Base-by-base conservation (phyloP, 768 basidiomycete species). In the Suillus plorans region DNA sequence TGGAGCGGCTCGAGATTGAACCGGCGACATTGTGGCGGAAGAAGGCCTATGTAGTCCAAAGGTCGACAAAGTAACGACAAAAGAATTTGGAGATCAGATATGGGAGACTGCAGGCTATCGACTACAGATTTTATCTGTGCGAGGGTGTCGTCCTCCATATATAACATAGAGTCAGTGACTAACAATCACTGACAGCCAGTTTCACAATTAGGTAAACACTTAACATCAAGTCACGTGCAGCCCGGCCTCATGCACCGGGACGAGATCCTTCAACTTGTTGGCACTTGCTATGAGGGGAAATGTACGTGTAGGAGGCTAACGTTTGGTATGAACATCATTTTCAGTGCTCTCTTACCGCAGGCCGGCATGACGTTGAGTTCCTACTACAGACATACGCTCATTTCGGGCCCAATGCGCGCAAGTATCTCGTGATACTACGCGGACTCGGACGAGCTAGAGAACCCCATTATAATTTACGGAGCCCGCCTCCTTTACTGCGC, bases 41-140 rank as follows among this genome's bases (percentile, higher is more conserved):
- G 80, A 34, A 93, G 78, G 41, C 80, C 80, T 8, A 88, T 76
- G 34, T 70, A 74, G 67, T 83, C 84, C 18, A 94, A 84, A 20
- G 91, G 90, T 14, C 80, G 75, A 56, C 79, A 76, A 61, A 93
- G 80, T 36, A 91, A 82, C 8, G 77, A 65, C 14, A 91, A 80
- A 4, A 93, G 79, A 9, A 80, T 79, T 20, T 80, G 68, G 25
- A 87, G 62, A 63, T 89, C 83, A 14, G 80, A 67, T 50, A 90
- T 70, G 63, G 80, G 80, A n/a, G 72, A 63, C 67, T 82, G 81
- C 10, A 89, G 78, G 53, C 78, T 75, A 59, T 77, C 71, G 63
- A 86, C 73, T 18, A 83, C 70, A 45, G 83, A 77, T 58, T 80
- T 76, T 20, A 82, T 70, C 49, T 62, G 69, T 25, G 60, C 6